Conservation (phyloP, 371 early-diverging fungal genomes). For the Mortierella sp. region DNA sequence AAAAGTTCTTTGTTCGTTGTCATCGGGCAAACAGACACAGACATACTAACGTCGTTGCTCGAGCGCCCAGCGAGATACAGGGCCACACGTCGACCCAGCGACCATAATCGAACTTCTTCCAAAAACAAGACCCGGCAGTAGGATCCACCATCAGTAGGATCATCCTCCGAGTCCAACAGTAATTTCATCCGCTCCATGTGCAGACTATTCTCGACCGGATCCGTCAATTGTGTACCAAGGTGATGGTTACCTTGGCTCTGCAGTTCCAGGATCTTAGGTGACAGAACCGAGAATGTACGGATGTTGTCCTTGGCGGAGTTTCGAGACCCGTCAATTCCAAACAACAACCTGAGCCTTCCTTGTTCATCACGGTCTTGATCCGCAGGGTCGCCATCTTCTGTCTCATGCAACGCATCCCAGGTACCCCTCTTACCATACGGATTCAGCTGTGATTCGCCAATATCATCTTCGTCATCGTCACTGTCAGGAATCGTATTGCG, state of each 20-base stretch:
- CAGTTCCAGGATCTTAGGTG: conserved; percentile 14
- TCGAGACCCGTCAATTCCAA: not conserved
- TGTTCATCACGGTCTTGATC: conserved; percentile 1
- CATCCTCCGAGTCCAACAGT: conserved; percentile 27
- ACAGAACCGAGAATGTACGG: conserved; percentile 4
- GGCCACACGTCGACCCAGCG: conserved; percentile 36
- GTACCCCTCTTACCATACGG: not conserved
- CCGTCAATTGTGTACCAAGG: not conserved
- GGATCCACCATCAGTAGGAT: conserved; percentile 38
- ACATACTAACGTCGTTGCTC: not conserved
- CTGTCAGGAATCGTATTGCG: not conserved
- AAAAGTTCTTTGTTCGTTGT: not conserved
- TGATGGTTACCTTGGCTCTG: conserved; percentile 7
- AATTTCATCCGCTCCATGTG: conserved; percentile 45
- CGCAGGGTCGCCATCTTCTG: conserved; percentile 10
- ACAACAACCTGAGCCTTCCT: not conserved
- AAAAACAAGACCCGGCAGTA: conserved; percentile 33
- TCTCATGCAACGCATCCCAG: not conserved
- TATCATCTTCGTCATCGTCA: conserved; percentile 17
- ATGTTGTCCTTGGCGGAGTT: not conserved
- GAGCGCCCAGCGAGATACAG: conserved; percentile 21
- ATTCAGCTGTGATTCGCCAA: not conserved
- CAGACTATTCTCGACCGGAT: conserved; percentile 4
- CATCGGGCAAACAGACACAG: not conserved
- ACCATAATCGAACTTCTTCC: conserved; percentile 43